Conservation (phyloP, 257 asterid genomes). For the Striga asiatica region DNA sequence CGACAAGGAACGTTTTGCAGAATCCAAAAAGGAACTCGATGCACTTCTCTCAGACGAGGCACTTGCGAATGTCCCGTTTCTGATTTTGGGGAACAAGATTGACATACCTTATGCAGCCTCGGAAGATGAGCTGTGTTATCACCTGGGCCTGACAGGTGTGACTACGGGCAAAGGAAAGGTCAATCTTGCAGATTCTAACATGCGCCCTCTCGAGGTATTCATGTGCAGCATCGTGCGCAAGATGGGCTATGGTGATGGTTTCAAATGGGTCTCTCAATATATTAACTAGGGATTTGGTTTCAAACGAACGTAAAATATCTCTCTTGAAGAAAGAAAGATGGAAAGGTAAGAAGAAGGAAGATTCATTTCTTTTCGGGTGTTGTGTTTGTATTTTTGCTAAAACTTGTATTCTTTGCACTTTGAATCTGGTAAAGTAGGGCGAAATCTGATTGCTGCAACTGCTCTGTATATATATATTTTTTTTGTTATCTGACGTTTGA, state of each 20-base stretch:
- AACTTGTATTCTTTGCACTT: too few species aligned
- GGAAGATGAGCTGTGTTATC: constrained; percentile 62
- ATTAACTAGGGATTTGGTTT: constrained; percentile 27
- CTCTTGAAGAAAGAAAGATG: not conserved
- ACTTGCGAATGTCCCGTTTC: constrained; percentile 64
- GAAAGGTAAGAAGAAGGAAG: too few species aligned
- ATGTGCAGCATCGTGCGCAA: constrained; percentile 91
- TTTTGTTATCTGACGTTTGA: too few species aligned
- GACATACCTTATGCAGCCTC: constrained; percentile 80
- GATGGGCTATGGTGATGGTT: constrained; percentile 90
- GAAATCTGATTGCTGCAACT: too few species aligned
- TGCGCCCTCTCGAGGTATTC: constrained; percentile 67
- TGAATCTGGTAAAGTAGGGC: too few species aligned
- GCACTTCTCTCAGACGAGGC: constrained; percentile 71
- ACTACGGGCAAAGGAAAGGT: constrained; percentile 83
- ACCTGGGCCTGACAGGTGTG: constrained; percentile 50
- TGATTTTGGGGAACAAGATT: constrained; percentile 75
- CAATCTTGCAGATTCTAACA: constrained; percentile 50
- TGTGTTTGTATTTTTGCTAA: too few species aligned
- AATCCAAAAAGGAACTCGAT: constrained; percentile 74
- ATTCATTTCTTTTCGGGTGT: too few species aligned
- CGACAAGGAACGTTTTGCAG: constrained; percentile 72
- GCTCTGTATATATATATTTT: too few species aligned
- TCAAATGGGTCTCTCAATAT: constrained; percentile 77
- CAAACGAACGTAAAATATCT: not conserved